Percentiles rank a stretch among this genome's conserved stretches.
These are phyloP conservation scores for Oidium heveae DNA, from an alignment of 2,329 filamentous ascomycete genomes.

Conservation along the genomic window DNA sequence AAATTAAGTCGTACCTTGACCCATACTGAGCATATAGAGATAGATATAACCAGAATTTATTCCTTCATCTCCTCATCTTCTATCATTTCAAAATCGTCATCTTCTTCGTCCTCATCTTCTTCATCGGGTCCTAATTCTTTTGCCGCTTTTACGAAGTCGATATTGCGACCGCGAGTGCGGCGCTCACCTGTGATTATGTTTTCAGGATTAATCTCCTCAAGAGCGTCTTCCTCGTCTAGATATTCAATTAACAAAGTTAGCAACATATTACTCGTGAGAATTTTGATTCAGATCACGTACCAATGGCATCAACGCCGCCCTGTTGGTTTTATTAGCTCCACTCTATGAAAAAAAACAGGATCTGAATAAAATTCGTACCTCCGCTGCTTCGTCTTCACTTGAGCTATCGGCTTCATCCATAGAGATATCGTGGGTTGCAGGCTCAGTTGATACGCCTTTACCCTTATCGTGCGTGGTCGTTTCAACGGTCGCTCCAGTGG, in stretches of 20 bases:
- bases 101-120: constrained; percentile 59
- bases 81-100: constrained; percentile 34
- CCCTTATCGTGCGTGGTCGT: constrained; percentile 38
- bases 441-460: constrained; percentile 51
- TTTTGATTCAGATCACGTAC: no score
- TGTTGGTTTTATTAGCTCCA: no score
- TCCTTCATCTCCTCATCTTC: constrained; percentile 50
- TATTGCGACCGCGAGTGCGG: constrained; percentile 76
- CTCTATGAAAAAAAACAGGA: background rate
- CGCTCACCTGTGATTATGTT: constrained; percentile 63
- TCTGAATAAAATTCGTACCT: constrained; percentile 20
- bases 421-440: constrained; percentile 28
- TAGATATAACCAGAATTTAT: constrained; percentile 3
- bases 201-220: constrained; percentile 72
- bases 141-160: constrained; percentile 82
- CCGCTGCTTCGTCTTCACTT: constrained; percentile 41
- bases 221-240: constrained; percentile 54
- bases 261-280: background rate
- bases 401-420: constrained; percentile 50
- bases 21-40: no score
- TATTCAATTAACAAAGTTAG: constrained; percentile 18
- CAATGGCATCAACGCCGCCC: no score
- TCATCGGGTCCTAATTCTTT: constrained; percentile 50
- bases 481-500: no score
- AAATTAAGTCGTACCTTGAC: no score